These are phyloP conservation scores for Phytopythium montanum DNA, from an alignment of 352 stramenopile genomes.

Conservation along the genomic window DNA sequence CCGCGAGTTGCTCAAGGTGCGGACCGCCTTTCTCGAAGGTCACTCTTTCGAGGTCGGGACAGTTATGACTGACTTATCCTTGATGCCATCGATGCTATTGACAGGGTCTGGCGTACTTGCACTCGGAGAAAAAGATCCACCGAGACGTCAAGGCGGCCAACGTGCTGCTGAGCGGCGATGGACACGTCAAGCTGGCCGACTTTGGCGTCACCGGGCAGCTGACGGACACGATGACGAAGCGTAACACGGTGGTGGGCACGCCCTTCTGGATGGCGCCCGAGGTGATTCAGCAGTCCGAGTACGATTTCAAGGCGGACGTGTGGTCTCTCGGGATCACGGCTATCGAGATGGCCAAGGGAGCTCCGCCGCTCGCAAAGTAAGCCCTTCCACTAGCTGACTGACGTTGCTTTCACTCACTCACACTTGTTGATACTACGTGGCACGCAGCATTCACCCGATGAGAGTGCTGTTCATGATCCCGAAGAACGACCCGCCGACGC, in stretches of 20 bases:
- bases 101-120: constrained; percentile 71
- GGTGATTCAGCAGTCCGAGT: constrained; percentile 84
- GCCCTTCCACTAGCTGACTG: constrained; percentile 3
- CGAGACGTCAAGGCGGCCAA: constrained; percentile 84
- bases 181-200: constrained; percentile 77
- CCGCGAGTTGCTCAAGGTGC: constrained; percentile 58
- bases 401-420: constrained; percentile 2
- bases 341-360: constrained; percentile 98
- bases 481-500: constrained; percentile 86
- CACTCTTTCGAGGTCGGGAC: not conserved
- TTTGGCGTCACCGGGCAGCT: constrained; percentile 92
- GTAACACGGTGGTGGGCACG: constrained; percentile 96
- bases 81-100: not conserved
- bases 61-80: not conserved
- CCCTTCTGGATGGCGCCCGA: constrained; percentile 98
- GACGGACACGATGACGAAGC: constrained; percentile 97
- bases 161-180: constrained; percentile 73
- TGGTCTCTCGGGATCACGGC: constrained; percentile 98
- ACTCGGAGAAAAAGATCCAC: constrained; percentile 85
- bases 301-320: constrained; percentile 97
- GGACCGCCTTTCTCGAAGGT: not conserved
- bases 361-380: constrained; percentile 91
- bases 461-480: constrained; percentile 99
- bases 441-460: constrained; percentile 95
- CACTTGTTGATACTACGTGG: not conserved